phyloP scores from a whole-genome alignment of 2,329 filamentous ascomycete species.

The Parastagonospora avenae region DNA sequence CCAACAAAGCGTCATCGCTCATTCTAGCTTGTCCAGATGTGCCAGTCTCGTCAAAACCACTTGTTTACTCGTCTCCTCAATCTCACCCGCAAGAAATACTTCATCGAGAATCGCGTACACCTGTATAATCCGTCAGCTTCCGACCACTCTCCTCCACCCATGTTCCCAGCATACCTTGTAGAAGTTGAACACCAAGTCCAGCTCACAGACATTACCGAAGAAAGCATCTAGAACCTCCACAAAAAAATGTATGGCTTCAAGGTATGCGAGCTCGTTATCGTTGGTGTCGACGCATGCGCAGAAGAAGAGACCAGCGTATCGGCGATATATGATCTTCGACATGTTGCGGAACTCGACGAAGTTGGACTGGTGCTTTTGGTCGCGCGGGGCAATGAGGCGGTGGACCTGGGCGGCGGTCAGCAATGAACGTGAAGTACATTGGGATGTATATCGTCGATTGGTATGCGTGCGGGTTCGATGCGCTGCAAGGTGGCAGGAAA shows the following conservation, averaged over 20 bases:
- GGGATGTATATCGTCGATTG: neutral
- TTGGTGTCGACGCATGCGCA: conserved; percentile 99
- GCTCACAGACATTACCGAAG: conserved; percentile 98
- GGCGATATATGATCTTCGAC: conserved; percentile 93
- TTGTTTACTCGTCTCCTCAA: conserved; percentile 98
- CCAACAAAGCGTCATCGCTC: conserved; percentile 7
- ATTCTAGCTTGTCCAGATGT: conserved; percentile 96
- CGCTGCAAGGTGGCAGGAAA: neutral
- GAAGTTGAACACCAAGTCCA: conserved; percentile 82
- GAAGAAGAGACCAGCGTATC: conserved; percentile 98
- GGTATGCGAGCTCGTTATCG: conserved; percentile 95
- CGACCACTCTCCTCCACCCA: neutral
- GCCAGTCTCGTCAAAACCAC: conserved; percentile 93
- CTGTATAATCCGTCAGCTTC: conserved; percentile 46
- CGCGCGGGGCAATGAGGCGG: conserved; percentile 93
- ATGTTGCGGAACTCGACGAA: conserved; percentile 93
- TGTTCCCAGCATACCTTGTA: conserved; percentile 62
- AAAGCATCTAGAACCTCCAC: conserved; percentile 98
- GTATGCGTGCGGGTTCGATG: neutral
- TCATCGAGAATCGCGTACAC: conserved; percentile 99
- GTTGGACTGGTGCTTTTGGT: conserved; percentile 99
- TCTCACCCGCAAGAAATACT: conserved; percentile 96
- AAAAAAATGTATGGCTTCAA: conserved; percentile 99
- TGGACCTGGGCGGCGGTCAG: conserved; percentile 70
- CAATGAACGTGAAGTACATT: neutral